These are phyloP conservation scores for Hypomyces perniciosus DNA, from an alignment of 2,329 filamentous ascomycete species.

Conservation along the genomic window DNA sequence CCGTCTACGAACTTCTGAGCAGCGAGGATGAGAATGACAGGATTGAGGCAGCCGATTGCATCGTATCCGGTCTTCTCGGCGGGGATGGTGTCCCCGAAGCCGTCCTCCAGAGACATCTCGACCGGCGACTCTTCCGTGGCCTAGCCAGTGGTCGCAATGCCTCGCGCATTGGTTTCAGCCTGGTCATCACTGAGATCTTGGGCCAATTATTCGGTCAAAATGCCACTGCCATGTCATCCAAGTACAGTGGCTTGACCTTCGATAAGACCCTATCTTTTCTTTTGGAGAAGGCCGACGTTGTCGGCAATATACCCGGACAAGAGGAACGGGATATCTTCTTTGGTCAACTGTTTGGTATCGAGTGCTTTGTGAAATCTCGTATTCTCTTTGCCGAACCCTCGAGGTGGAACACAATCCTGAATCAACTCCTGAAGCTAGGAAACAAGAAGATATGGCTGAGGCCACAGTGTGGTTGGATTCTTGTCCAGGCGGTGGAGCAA, in stretches of 20 bases:
- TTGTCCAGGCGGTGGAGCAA: constrained; percentile 66
- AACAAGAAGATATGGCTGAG: constrained; percentile 83
- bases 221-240: constrained; percentile 35
- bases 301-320: constrained; percentile 53
- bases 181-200: constrained; percentile 78
- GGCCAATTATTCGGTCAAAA: constrained; percentile 59
- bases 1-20: constrained; percentile 55
- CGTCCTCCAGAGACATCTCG: constrained; percentile 52
- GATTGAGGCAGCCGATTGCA: constrained; percentile 52
- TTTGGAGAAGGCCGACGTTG: constrained; percentile 48
- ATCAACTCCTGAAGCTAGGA: constrained; percentile 66
- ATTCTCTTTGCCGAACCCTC: constrained; percentile 58
- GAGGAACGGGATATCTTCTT: constrained; percentile 83
- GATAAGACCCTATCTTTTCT: constrained; percentile 48
- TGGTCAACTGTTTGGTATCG: constrained; percentile 79
- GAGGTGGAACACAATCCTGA: constrained; percentile 63
- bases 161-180: constrained; percentile 79
- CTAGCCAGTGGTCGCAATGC: constrained; percentile 87
- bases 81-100: constrained; percentile 44
- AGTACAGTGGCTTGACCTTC: constrained; percentile 50
- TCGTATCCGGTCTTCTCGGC: constrained; percentile 50
- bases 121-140: constrained; percentile 72
- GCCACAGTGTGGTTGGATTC: constrained; percentile 77
- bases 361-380: constrained; percentile 76
- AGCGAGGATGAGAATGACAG: constrained; percentile 53